Conservation (phyloP, 1,284 basidiomycete species). For the Sporisorium exsertum region DNA sequence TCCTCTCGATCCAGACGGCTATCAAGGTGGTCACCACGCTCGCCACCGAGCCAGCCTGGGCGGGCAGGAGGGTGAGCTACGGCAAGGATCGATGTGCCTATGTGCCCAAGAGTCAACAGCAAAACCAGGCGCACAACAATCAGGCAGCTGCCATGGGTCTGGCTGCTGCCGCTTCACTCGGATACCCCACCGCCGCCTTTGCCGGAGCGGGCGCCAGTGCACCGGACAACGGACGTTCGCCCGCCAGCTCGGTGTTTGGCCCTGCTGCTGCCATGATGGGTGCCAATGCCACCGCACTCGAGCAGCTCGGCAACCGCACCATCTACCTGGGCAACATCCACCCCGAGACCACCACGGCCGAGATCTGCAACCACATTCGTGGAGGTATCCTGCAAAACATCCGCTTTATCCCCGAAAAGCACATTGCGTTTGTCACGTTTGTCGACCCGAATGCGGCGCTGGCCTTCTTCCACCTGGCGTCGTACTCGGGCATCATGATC, state of each 20-base stretch:
- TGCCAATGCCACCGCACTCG: constrained; percentile 45
- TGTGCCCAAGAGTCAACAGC: constrained; percentile 67
- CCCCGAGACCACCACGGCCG: constrained; percentile 66
- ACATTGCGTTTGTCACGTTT: constrained; percentile 69
- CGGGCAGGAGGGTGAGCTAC: constrained; percentile 64
- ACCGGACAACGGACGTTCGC: constrained; percentile 39
- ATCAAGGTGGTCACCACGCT: constrained; percentile 66
- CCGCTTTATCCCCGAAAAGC: constrained; percentile 66
- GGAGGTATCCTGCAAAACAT: constrained; percentile 67
- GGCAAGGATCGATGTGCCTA: constrained; percentile 69
- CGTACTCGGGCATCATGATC: constrained; percentile 66
- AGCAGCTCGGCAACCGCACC: constrained; percentile 68
- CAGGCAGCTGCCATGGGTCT: constrained; percentile 68
- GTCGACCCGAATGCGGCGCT: constrained; percentile 66
- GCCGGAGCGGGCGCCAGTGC: constrained; percentile 18
- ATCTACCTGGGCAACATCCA: constrained; percentile 69
- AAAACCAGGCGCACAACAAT: constrained; percentile 68
- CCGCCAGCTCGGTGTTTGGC: constrained; percentile 49
- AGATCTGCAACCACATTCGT: constrained; percentile 69
- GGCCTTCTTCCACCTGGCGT: constrained; percentile 66
- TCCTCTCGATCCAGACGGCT: constrained; percentile 66
- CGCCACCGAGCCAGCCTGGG: constrained; percentile 63
- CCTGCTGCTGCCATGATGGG: constrained; percentile 53
- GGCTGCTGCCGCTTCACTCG: constrained; percentile 66
- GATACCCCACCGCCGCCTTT: constrained; percentile 63